phyloP scores from a whole-genome alignment of 345 rosid species.

The Boechera retrofracta region DNA sequence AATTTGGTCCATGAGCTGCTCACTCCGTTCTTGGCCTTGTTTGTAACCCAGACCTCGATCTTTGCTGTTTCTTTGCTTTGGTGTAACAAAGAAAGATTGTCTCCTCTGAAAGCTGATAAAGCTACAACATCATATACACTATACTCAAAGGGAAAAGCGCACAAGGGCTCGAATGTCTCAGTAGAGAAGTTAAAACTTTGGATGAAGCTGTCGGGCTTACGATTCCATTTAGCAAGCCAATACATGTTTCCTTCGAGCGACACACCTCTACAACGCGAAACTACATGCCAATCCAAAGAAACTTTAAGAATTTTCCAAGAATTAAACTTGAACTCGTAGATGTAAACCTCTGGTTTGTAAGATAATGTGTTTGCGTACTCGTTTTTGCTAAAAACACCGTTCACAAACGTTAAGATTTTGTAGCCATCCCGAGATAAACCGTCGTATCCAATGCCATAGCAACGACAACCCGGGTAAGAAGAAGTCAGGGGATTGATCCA shows the following conservation, averaged over 20 bases:
- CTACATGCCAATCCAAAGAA: conserved; percentile 30
- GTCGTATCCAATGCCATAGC: conserved; percentile 26
- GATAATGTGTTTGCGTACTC: neutral
- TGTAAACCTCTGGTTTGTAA: conserved; percentile 17
- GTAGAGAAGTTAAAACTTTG: conserved; percentile 27
- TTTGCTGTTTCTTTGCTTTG: conserved; percentile 1
- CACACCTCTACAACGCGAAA: conserved; percentile 22
- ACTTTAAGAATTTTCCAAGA: conserved; percentile 19
- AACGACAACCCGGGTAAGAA: neutral
- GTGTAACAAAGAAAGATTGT: conserved; percentile 21
- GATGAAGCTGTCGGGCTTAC: neutral
- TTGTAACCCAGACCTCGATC: conserved; percentile 22
- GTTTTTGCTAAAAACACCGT: neutral
- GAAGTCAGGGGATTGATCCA: conserved; percentile 13
- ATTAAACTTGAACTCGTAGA: neutral
- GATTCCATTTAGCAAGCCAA: conserved; percentile 31
- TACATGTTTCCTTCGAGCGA: conserved; percentile 38
- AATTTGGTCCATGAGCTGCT: conserved; percentile 30
- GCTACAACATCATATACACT: neutral
- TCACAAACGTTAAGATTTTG: conserved; percentile 21
- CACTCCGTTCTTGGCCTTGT: conserved; percentile 1
- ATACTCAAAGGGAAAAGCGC: conserved; percentile 26
- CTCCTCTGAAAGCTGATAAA: conserved; percentile 25
- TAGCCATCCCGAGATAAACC: conserved; percentile 19
- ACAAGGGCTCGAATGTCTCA: conserved; percentile 26